A percentile compares a stretch with the other conserved stretches of the same genome.
Evolutionary conservation across 176 grass and related monocot species (phyloP).

Genomic region (Dactylis glomerata): DNA sequence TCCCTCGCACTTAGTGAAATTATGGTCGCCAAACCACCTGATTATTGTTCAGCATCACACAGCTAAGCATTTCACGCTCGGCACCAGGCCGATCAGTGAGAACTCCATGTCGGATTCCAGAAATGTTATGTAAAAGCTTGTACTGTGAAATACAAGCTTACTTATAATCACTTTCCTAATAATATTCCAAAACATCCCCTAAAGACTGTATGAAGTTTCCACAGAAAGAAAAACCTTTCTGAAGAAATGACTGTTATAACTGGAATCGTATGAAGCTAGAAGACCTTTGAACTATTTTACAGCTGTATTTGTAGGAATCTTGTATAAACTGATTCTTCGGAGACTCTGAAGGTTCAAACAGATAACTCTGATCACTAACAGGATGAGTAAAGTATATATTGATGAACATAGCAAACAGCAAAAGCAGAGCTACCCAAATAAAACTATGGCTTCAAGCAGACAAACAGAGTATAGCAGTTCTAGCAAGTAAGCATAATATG

Average conservation of each 20-base stretch:
- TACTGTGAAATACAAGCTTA: not conserved
- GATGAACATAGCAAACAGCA: no score
- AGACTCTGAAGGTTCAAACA: no score
- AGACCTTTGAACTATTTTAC: not conserved
- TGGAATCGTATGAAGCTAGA: not conserved
- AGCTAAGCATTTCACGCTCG: not conserved
- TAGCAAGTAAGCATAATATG: no score
- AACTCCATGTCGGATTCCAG: not conserved
- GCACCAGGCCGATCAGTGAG: not conserved
- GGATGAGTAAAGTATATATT: no score
- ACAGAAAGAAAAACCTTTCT: not conserved
- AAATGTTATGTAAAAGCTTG: not conserved
- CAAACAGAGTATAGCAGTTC: no score
- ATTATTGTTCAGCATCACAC: not conserved
- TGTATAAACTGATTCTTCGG: not conserved
- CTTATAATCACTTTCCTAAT: no score
- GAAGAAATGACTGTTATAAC: not conserved
- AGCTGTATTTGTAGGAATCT: not conserved
- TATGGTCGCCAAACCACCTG: not conserved
- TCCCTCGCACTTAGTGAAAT: not conserved
- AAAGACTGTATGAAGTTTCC: not conserved
- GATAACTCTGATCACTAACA: no score
- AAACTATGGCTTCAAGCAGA: no score
- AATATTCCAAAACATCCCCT: not conserved
- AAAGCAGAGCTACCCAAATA: no score